These are phyloP conservation scores for Ambrosia hybrid DNA, from an alignment of 140 eudicot species.

Conservation along the genomic window DNA sequence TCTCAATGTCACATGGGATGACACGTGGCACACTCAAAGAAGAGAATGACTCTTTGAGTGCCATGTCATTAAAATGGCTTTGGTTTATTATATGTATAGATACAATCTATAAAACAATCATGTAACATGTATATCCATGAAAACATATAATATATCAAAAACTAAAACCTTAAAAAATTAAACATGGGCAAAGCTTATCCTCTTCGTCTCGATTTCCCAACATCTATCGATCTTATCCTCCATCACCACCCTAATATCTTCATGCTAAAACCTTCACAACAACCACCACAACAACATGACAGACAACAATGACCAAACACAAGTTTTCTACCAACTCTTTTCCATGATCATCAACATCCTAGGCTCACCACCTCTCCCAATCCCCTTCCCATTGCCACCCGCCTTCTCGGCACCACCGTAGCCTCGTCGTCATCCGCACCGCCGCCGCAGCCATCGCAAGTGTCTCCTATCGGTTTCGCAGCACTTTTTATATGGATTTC, in stretches of 20 bases:
- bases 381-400: constrained; percentile 51
- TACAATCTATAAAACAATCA: too few species aligned
- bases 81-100: too few species aligned
- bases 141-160: too few species aligned
- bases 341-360: constrained; percentile 58
- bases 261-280: not conserved
- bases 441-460: constrained; percentile 18
- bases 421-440: constrained; percentile 35
- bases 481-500: constrained; percentile 61
- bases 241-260: constrained; percentile 3
- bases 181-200: constrained; percentile 30
- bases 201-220: constrained; percentile 35
- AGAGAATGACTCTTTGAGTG: too few species aligned
- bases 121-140: too few species aligned
- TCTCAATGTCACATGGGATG: too few species aligned
- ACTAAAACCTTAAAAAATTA: too few species aligned
- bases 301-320: constrained; percentile 36
- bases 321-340: constrained; percentile 47
- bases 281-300: constrained; percentile 21
- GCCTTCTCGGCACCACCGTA: constrained; percentile 17
- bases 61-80: too few species aligned
- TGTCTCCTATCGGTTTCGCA: constrained; percentile 60
- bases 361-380: constrained; percentile 51
- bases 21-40: too few species aligned
- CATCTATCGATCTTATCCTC: constrained; percentile 21